phyloP scores from a whole-genome alignment of 805 yeast genomes.

The Candida ascalaphidarum region DNA sequence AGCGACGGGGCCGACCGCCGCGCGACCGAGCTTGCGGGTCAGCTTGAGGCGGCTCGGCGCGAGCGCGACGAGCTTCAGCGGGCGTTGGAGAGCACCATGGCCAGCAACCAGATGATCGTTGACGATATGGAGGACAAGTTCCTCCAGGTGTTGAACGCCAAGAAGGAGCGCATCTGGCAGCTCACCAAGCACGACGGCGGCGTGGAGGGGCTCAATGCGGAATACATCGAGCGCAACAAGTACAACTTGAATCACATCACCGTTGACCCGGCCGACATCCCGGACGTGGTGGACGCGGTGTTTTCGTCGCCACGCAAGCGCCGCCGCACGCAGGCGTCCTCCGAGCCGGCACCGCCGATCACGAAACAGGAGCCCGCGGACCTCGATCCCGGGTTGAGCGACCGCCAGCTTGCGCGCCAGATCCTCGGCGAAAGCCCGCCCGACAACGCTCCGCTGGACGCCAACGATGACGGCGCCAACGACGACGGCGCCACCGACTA shows the following conservation, averaged over 20 bases:
- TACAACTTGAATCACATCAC: conserved; percentile 7
- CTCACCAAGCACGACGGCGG: neutral
- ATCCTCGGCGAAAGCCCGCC: no score
- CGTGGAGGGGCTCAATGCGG: conserved; percentile 10
- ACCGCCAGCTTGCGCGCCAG: no score
- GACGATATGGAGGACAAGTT: neutral
- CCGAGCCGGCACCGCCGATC: no score
- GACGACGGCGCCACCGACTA: no score
- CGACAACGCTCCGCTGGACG: no score
- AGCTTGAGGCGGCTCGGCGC: neutral
- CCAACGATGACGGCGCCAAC: no score
- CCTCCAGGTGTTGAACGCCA: neutral
- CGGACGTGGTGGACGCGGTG: conserved; percentile 10
- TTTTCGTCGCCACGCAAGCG: no score
- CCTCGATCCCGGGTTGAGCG: no score
- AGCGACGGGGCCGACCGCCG: no score
- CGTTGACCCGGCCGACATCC: conserved; percentile 10
- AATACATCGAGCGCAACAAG: conserved; percentile 6
- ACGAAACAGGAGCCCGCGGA: no score
- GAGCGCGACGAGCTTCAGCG: conserved; percentile 1
- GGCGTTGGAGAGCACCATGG: neutral
- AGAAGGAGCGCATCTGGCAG: neutral
- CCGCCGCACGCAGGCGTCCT: no score
- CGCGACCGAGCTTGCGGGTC: no score
- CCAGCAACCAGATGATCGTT: neutral